phyloP scores from a whole-genome alignment of 345 rosid species.

The Euphorbia lathyris region DNA sequence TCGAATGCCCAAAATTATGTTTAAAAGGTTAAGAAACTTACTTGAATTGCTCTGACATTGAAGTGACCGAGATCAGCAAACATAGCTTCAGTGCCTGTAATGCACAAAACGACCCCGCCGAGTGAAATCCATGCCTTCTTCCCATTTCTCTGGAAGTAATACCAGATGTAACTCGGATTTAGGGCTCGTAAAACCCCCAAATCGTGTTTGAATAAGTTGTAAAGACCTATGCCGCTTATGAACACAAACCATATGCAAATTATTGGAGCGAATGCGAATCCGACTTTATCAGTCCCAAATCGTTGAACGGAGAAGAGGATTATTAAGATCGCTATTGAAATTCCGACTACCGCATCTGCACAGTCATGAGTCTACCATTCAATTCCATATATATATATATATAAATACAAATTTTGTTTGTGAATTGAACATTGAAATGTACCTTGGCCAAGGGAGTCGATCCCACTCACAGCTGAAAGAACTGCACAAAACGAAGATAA shows the following conservation, averaged over 20 bases:
- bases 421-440: background rate
- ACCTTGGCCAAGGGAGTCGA: constrained; percentile 60
- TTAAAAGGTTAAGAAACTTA: no score
- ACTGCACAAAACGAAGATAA: constrained; percentile 29
- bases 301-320: constrained; percentile 47
- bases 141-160: constrained; percentile 24
- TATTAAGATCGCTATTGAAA: constrained; percentile 57
- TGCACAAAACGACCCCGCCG: constrained; percentile 21
- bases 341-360: constrained; percentile 64
- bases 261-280: constrained; percentile 65
- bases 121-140: constrained; percentile 25
- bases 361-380: background rate
- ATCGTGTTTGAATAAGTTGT: constrained; percentile 57
- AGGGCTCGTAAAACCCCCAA: constrained; percentile 53
- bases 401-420: background rate
- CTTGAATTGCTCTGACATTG: constrained; percentile 64
- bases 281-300: constrained; percentile 74
- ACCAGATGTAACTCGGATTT: constrained; percentile 12
- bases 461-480: constrained; percentile 78
- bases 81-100: constrained; percentile 75
- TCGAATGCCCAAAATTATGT: no score
- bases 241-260: constrained; percentile 53
- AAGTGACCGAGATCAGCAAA: constrained; percentile 90
- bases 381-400: no score
- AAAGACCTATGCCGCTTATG: constrained; percentile 55